Evolutionary conservation across 2,329 filamentous ascomycete genomes (phyloP).

Genomic region (Aureobasidium lini): DNA sequence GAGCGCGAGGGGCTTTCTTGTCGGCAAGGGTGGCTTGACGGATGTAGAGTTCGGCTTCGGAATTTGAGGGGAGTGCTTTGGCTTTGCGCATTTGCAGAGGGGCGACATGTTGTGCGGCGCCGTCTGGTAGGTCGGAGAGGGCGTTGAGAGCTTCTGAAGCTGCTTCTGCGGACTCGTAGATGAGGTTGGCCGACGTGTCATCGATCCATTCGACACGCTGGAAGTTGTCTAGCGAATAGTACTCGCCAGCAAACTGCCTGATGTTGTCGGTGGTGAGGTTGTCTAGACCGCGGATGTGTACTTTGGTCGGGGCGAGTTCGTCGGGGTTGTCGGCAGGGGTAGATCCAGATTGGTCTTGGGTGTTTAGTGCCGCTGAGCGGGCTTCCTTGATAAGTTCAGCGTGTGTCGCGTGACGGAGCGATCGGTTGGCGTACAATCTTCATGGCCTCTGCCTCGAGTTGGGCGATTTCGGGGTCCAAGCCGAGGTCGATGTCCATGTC

Average conservation of each 20-base stretch:
- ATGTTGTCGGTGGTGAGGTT: conserved; percentile 74
- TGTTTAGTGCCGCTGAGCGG: conserved; percentile 25
- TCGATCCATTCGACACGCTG: conserved; percentile 86
- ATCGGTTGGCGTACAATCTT: conserved; percentile 10
- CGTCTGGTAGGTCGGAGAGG: conserved; percentile 29
- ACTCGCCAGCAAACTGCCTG: conserved; percentile 58
- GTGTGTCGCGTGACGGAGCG: background rate
- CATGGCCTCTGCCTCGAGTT: conserved; percentile 25
- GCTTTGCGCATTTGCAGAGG: conserved; percentile 60
- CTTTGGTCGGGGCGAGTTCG: conserved; percentile 48
- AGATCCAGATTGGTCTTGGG: conserved; percentile 20
- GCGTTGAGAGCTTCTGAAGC: conserved; percentile 48
- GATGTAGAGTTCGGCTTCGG: conserved; percentile 62
- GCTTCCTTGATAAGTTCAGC: conserved; percentile 19
- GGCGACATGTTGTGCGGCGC: conserved; percentile 27
- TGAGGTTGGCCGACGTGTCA: conserved; percentile 79
- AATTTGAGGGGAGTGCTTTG: conserved; percentile 59
- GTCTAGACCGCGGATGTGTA: conserved; percentile 81
- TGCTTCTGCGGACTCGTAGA: conserved; percentile 56
- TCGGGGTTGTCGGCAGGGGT: conserved; percentile 25
- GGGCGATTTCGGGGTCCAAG: conserved; percentile 26
- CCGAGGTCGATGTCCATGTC: conserved; percentile 24
- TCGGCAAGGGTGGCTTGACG: conserved; percentile 69
- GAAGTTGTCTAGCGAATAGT: conserved; percentile 52
- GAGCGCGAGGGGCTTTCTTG: conserved; percentile 70